Evolutionary conservation across 495 filamentous ascomycete species (phyloP).

Genomic region (Aspergillus affinis): DNA sequence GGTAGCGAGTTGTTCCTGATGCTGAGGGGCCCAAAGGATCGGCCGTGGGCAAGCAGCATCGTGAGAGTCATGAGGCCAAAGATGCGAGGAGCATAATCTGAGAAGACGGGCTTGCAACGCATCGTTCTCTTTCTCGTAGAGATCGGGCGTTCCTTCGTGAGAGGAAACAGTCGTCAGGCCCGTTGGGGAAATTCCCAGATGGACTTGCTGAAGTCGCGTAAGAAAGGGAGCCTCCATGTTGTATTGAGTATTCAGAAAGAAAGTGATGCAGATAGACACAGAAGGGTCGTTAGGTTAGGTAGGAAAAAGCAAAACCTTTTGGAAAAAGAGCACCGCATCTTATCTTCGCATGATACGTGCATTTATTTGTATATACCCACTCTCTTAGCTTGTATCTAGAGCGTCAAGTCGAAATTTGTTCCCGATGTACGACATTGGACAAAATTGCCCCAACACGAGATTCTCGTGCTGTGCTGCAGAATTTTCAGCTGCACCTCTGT

Average conservation of each 20-base stretch:
- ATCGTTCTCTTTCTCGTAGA: conserved; percentile 3
- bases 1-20: conserved; percentile 18
- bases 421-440: too few relatives aligned
- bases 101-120: conserved; percentile 1
- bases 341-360: too few relatives aligned
- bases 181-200: background rate
- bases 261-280: too few relatives aligned
- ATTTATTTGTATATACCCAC: too few relatives aligned
- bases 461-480: too few relatives aligned
- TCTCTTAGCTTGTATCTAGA: too few relatives aligned
- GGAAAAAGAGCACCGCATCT: too few relatives aligned
- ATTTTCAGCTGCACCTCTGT: too few relatives aligned
- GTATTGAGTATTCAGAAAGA: background rate
- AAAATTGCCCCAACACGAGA: too few relatives aligned
- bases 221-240: background rate
- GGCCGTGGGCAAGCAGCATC: conserved; percentile 15
- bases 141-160: background rate
- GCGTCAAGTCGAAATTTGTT: too few relatives aligned
- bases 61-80: conserved; percentile 10
- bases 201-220: background rate
- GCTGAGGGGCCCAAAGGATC: conserved; percentile 15
- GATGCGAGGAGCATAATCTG: background rate
- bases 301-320: too few relatives aligned
- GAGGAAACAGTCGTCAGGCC: background rate
- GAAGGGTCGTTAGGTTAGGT: too few relatives aligned